Evolutionary conservation across 208 protist species (phyloP), one percentile per base, ranked within the genome.

Genomic region (Trypanosoma scelopori): DNA sequence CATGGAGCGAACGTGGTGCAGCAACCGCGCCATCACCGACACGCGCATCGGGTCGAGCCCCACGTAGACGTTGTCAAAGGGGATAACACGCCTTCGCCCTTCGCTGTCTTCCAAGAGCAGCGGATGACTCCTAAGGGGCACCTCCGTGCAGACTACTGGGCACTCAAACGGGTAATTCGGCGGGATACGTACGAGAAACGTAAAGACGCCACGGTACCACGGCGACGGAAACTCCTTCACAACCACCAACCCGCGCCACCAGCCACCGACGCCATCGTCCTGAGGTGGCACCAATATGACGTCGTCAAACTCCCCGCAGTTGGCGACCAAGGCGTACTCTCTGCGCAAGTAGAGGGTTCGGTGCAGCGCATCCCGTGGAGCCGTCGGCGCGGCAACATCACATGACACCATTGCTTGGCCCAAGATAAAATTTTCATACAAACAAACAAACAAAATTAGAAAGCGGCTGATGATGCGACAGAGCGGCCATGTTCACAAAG

Each of bases 171-270:
- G 86, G 60, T 92, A 89, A 39, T 76, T 74, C 22, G 71, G 60
- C 37, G 86, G 86, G 30, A 90, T 73, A 47, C 69, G 64, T 18
- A 85, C 79, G 41, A 71, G 66, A 45, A 92, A 89, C 22, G 69
- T 46, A 27, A 92, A 89, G 66, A 76, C 77, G 42, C 80, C 86
- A 55, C 76, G 55, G 65, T 79, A 80, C 86, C 86, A 92, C 59
- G 86, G 86, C 1, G 83, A 89, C 6, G 81, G 42, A 16, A 50
- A 51, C 1, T 45, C 42, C 20, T 68, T 63, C 30, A 92, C 74
- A 35, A 62, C 67, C 13, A 92, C 74, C 7, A 92, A 58, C 12
- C 82, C 81, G 1, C n/a, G 47, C 86, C 82, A 87, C 15, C 62
- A 47, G 32, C 39, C 42, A 35, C 48, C 32, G 9, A 37, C 25